Evolutionary conservation across 1,139 yeast genomes (phyloP).

Genomic region (Magnusiomyces ingens): DNA sequence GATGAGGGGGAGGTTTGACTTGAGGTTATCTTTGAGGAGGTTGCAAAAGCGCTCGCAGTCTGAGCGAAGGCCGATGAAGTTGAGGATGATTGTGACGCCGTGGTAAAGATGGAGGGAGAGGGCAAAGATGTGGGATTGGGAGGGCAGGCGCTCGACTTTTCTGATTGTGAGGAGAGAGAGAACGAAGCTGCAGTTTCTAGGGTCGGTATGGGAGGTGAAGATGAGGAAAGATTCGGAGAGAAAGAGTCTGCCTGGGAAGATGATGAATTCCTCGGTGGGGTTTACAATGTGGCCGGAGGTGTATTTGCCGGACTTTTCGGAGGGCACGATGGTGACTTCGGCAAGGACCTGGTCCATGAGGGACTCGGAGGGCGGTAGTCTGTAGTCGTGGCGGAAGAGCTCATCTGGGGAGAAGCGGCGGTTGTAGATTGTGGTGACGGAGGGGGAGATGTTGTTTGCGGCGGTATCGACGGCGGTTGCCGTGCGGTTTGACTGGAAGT

Average conservation of each 20-base stretch:
- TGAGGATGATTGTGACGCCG: slow-evolving; percentile 55
- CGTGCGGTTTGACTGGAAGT: slow-evolving; percentile 21
- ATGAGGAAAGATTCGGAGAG: slow-evolving; percentile 70
- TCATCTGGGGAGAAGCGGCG: slow-evolving; percentile 51
- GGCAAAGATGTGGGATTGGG: slow-evolving; percentile 72
- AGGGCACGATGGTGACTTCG: slow-evolving; percentile 50
- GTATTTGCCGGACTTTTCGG: slow-evolving; percentile 14
- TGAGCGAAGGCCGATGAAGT: slow-evolving; percentile 71
- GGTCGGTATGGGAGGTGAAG: slow-evolving; percentile 65
- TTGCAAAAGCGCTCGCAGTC: slow-evolving; percentile 78
- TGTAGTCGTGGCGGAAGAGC: slow-evolving; percentile 56
- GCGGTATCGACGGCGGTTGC: slow-evolving; percentile 20
- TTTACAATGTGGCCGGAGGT: slow-evolving; percentile 29
- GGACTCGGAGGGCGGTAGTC: slow-evolving; percentile 63
- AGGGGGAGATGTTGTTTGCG: slow-evolving; percentile 19
- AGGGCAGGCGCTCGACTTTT: slow-evolving; percentile 79
- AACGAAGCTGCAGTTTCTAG: slow-evolving; percentile 58
- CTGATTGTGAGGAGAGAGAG: slow-evolving; percentile 73
- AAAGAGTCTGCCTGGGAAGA: slow-evolving; percentile 52
- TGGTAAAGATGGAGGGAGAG: slow-evolving; percentile 64
- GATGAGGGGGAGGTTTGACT: slow-evolving; percentile 58
- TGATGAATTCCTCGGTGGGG: slow-evolving; percentile 26
- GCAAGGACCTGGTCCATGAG: slow-evolving; percentile 63
- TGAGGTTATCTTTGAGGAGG: slow-evolving; percentile 53
- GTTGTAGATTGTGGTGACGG: slow-evolving; percentile 30